phyloP scores from a whole-genome alignment of 441 rosid species.

The Aquilaria agallochum region DNA sequence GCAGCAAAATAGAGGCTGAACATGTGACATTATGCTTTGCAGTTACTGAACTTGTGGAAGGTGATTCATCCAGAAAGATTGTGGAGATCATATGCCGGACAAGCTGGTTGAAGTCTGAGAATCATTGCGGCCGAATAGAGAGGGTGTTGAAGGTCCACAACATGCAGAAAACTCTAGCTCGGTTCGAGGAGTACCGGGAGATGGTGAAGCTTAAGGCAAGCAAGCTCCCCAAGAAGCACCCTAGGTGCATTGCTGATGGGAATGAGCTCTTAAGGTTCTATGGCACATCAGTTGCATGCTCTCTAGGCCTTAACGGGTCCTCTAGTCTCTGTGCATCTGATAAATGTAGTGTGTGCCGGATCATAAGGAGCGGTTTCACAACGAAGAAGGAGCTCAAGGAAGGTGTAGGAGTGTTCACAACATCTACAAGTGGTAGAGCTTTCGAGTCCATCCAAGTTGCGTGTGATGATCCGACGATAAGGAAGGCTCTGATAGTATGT shows the following conservation, averaged over 20 bases:
- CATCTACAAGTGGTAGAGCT: slow-evolving; percentile 93
- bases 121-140: slow-evolving; percentile 81
- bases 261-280: slow-evolving; percentile 90
- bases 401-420: slow-evolving; percentile 90
- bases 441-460: slow-evolving; percentile 49
- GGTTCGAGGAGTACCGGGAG: slow-evolving; percentile 90
- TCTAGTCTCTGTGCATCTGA: slow-evolving; percentile 77
- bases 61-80: slow-evolving; percentile 92
- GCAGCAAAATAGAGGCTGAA: too few species aligned
- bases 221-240: slow-evolving; percentile 90
- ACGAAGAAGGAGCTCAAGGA: slow-evolving; percentile 67
- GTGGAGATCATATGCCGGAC: slow-evolving; percentile 94
- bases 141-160: slow-evolving; percentile 89
- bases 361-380: slow-evolving; percentile 76
- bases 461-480: slow-evolving; percentile 39
- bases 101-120: slow-evolving; percentile 86
- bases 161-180: slow-evolving; percentile 85
- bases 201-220: slow-evolving; percentile 80
- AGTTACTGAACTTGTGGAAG: slow-evolving; percentile 95
- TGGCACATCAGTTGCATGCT: slow-evolving; percentile 78
- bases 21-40: slow-evolving; percentile 7
- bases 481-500: slow-evolving; percentile 92
- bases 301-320: slow-evolving; percentile 75
- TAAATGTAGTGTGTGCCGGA: slow-evolving; percentile 75
- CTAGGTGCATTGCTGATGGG: slow-evolving; percentile 92